Base-by-base conservation (phyloP, 2,329 filamentous ascomycete genomes). In the Juglanconis oblonga region DNA sequence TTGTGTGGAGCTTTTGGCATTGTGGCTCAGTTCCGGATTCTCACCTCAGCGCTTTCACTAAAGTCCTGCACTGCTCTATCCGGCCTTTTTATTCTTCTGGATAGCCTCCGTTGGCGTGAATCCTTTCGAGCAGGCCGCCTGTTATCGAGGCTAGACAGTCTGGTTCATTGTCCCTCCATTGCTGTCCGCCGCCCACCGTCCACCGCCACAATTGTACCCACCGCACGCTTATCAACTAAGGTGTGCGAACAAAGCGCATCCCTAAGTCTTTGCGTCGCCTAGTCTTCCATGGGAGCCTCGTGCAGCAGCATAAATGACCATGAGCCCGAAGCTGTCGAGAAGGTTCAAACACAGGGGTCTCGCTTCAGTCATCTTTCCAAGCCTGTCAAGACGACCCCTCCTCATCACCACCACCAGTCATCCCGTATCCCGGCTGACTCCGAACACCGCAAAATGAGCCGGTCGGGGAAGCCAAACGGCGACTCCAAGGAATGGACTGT, bases 381-480 rank as follows among this genome's bases (percentile, higher is more conserved):
- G 48, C 53, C 48, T 60, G 61, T 62, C 49, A 57, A 54, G 48
- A 52, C 52, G 38, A 60, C n/a, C 57, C 60, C 33, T 51, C n/a
- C 61, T 53, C 52, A 40, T 33, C 57, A 42, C 38, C 52, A 40
- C 31, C 57, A 42, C 38, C 52, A 24, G 29, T 36, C 44, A 33
- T 40, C 49, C 49, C 36, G 49, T 24, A 8, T 11, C 45, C 11
- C 47, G 10, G 55, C 57, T 62, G 53, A 60, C 53, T 31, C 44
- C 36, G 40, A 47, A 14, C 31, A 40, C 50, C 60, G 57, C 53
- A 62, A 48, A 31, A 62, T 60, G 44, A 57, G 48, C 44, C 44
- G 55, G 11, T 45, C 31, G 36, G 40, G 36, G 44, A 52, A 40
- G 24, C 29, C 49, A 5, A 40, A 24, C n/a, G 11, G n/a, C 50